Evolutionary conservation across 2,329 filamentous ascomycete genomes (phyloP), one percentile per base, ranked within the genome.

Genomic region (Xylariaceae sp.): DNA sequence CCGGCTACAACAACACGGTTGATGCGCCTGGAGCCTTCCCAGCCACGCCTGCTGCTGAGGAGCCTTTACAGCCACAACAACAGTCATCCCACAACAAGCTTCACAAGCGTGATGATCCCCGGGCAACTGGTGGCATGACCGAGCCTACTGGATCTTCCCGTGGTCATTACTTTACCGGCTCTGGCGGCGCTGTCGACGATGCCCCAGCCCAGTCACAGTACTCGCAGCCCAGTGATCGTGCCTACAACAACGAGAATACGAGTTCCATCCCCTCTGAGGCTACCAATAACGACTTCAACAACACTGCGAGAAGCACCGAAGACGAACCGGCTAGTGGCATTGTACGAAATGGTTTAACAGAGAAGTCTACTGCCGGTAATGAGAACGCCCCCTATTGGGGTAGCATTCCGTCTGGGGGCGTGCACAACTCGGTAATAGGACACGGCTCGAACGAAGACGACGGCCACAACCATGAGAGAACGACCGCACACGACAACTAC

Each of bases 301-400:
- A 17, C 17, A 36, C 22, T 11, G 7, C 2, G 6, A 39, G 11
- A 39, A 44, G 6, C 6, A 18, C 9, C 33, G 31, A 5, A 27
- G 35, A 31, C 17, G 27, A 11, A 14, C 5, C 31, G 31, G 40
- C 48, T 14, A 48, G 45, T 12, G 58, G 59, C 45, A 47, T 45
- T 3, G 50, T 55, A 4, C 55, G 55, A 19, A 56, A 49, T 14
- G 54, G 54, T 11, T 27, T 52, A 17, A 42, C 48, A 1, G 56
- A 44, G 7, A 50, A 54, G 38, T 49, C 57, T 2, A 42, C 47
- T 6, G 30, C 55, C n/a, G 43, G 49, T 1, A 45, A 58, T 36
- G 27, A 52, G 1, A 59, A 63, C 10, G 55, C 62, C 1, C 22
- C 22, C 7, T 64, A 66, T 43, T 64, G 61, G 61, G 62, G 61